Percentiles rank a stretch among this genome's conserved stretches.
phyloP scores from a whole-genome alignment of 148 eudicot species.

The Hydrangea macrophylla region DNA sequence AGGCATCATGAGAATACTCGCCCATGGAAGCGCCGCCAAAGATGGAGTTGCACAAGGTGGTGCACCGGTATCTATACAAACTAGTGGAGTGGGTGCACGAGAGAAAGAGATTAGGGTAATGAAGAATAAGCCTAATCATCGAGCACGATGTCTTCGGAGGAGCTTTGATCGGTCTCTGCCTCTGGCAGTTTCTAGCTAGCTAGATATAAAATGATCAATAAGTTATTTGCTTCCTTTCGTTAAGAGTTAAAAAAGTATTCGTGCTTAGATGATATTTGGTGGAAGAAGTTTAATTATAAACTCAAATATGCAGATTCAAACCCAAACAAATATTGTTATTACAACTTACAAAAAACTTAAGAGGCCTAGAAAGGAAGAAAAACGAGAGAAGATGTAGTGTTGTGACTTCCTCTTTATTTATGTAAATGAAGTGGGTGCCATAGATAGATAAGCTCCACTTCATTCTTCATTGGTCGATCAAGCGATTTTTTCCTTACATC shows the following conservation, averaged over 20 bases:
- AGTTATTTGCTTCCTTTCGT: not conserved
- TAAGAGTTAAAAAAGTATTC: not conserved
- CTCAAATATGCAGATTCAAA: not conserved
- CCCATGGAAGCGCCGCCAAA: conserved; percentile 26
- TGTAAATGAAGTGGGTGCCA: too few species aligned
- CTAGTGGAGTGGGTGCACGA: conserved; percentile 6
- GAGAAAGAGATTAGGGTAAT: not conserved
- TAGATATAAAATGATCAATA: too few species aligned
- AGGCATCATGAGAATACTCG: conserved; percentile 39
- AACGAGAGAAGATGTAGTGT: too few species aligned
- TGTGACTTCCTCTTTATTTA: too few species aligned
- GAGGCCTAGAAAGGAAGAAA: too few species aligned
- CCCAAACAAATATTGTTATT: too few species aligned
- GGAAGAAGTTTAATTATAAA: conserved; percentile 7
- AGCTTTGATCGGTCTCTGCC: conserved; percentile 23
- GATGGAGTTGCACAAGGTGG: conserved; percentile 2
- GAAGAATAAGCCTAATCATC: conserved; percentile 20
- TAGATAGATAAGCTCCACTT: too few species aligned
- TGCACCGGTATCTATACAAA: not conserved
- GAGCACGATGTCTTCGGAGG: conserved; percentile 11
- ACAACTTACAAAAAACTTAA: too few species aligned
- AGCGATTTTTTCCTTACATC: too few species aligned
- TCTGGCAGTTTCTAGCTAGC: conserved; percentile 7
- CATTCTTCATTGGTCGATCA: too few species aligned
- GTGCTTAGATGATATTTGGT: not conserved